Percentiles rank a stretch among this genome's conserved stretches.
phyloP scores from a whole-genome alignment of 371 early-diverging fungal genomes.

The Mortierella sp. region DNA sequence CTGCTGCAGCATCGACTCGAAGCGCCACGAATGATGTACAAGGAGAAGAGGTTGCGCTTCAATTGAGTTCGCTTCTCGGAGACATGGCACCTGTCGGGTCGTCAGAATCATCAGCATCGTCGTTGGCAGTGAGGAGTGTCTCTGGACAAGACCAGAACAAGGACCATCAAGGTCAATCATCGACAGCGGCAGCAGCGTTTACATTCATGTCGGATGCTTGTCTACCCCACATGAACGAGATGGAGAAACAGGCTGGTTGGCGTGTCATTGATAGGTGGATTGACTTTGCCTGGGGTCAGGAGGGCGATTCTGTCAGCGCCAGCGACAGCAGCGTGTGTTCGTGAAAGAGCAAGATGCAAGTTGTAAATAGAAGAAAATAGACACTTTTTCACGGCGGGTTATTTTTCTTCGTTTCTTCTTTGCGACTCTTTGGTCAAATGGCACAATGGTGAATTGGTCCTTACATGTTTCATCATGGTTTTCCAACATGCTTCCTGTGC shows the following conservation, averaged over 20 bases:
- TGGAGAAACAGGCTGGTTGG: slow-evolving; percentile 34
- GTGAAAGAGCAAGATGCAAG: not conserved
- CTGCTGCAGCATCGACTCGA: not conserved
- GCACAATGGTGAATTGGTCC: not conserved
- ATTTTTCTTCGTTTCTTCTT: too few species aligned
- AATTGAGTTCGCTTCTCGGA: not conserved
- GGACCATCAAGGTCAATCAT: not conserved
- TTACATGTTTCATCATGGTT: not conserved
- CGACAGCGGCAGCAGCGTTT: slow-evolving; percentile 10
- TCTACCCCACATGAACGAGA: slow-evolving; percentile 31
- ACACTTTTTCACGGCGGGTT: too few species aligned
- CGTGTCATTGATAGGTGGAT: slow-evolving; percentile 42
- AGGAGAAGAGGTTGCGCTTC: not conserved
- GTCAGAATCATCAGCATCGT: not conserved
- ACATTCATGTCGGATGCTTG: slow-evolving; percentile 55
- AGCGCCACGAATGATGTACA: not conserved
- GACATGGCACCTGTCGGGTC: not conserved
- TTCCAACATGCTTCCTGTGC: not conserved
- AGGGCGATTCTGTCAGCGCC: not conserved
- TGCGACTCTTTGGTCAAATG: not conserved
- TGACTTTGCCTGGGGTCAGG: slow-evolving; percentile 49
- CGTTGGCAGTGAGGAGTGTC: not conserved
- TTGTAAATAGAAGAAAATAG: too few species aligned
- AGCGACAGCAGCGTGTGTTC: not conserved
- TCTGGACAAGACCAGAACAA: not conserved